A percentile compares a stretch with the other conserved stretches of the same genome.
These are phyloP conservation scores for Westerdykella aurantiaca DNA, from an alignment of 2,329 filamentous ascomycete genomes.

Conservation along the genomic window DNA sequence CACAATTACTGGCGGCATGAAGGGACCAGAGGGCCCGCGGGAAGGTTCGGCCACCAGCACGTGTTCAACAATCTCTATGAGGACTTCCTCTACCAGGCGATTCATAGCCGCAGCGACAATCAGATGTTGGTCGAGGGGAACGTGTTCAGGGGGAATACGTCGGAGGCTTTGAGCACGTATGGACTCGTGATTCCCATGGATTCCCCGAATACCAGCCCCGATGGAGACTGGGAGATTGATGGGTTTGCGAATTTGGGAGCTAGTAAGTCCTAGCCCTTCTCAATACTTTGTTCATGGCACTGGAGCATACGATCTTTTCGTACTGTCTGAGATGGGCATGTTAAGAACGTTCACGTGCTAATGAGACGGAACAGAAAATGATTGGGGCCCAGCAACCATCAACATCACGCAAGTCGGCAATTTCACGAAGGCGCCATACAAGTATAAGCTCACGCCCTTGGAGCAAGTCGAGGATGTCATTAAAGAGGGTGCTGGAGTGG, in stretches of 20 bases:
- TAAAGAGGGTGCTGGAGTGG: slow-evolving; percentile 44
- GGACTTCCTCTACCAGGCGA: slow-evolving; percentile 36
- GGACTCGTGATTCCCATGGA: slow-evolving; percentile 52
- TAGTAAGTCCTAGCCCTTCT: slow-evolving; percentile 33
- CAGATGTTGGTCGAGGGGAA: slow-evolving; percentile 43
- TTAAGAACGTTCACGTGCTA: slow-evolving; percentile 2
- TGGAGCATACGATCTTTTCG: not conserved
- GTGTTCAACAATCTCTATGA: slow-evolving; percentile 50
- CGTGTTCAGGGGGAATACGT: slow-evolving; percentile 46
- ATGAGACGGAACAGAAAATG: slow-evolving; percentile 37
- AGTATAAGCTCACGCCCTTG: slow-evolving; percentile 46
- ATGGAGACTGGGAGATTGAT: slow-evolving; percentile 51
- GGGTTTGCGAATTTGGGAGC: slow-evolving; percentile 52
- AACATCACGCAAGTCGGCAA: slow-evolving; percentile 51
- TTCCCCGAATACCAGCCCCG: slow-evolving; percentile 49
- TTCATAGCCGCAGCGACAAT: slow-evolving; percentile 43
- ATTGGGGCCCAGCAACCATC: slow-evolving; percentile 45
- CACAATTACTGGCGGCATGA: slow-evolving; percentile 63
- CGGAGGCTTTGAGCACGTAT: slow-evolving; percentile 49
- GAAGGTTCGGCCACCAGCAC: slow-evolving; percentile 63
- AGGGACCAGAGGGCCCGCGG: slow-evolving; percentile 56
- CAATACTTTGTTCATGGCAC: not conserved
- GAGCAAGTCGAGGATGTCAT: slow-evolving; percentile 40
- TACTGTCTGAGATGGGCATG: not conserved
- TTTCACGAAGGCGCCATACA: slow-evolving; percentile 47